phyloP scores from a whole-genome alignment of 163 green algal species.

The Coccomyxa subellipsoidea region DNA sequence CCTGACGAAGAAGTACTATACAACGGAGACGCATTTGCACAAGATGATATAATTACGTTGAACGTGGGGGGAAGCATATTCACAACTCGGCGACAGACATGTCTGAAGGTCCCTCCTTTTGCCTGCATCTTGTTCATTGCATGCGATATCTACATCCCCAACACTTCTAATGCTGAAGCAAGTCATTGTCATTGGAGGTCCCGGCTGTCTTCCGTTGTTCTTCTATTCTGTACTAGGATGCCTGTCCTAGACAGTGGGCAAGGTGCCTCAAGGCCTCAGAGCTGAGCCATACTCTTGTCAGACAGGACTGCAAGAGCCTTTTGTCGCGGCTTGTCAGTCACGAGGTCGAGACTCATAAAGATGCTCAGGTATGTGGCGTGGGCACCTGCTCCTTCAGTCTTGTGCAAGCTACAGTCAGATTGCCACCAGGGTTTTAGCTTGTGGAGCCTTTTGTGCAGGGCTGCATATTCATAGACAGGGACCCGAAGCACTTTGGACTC shows the following conservation, averaged over 20 bases:
- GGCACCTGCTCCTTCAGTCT: too few relatives aligned
- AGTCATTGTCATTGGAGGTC: too few relatives aligned
- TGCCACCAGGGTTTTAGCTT: too few relatives aligned
- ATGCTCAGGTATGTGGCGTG: not conserved
- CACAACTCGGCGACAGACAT: not conserved
- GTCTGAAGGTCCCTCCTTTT: not conserved
- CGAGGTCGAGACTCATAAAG: not conserved
- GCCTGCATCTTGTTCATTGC: too few relatives aligned
- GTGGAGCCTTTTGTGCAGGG: too few relatives aligned
- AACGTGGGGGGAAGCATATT: not conserved
- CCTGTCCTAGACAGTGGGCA: too few relatives aligned
- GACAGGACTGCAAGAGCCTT: not conserved
- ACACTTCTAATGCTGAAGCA: too few relatives aligned
- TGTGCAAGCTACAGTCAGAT: too few relatives aligned
- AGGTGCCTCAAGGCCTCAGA: too few relatives aligned
- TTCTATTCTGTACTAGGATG: not conserved
- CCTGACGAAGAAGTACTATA: not conserved
- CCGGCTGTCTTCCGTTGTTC: too few relatives aligned
- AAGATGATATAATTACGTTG: not conserved
- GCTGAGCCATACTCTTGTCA: too few relatives aligned
- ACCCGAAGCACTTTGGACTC: constrained; percentile 31
- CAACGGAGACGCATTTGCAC: not conserved
- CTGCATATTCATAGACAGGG: constrained; percentile 27
- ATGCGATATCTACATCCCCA: too few relatives aligned
- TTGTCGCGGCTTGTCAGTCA: not conserved